Conservation (phyloP, 208 protist genomes). For the Crithidia thermophila region DNA sequence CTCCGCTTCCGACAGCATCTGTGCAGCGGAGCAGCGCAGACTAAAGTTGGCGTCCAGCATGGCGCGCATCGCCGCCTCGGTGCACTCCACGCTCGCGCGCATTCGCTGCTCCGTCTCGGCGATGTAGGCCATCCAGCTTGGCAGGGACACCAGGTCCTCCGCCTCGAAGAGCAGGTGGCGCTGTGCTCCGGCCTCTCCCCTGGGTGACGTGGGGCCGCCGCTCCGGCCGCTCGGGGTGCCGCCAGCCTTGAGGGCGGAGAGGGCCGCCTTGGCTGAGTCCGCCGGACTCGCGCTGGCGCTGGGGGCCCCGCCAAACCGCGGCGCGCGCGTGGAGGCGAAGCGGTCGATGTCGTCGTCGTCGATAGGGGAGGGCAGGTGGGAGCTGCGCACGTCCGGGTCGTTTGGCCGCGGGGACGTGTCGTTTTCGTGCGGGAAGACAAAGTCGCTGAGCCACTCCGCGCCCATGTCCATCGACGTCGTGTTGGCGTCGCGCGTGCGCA, state of each 20-base stretch:
- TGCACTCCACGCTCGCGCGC: constrained; percentile 14
- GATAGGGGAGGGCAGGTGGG: constrained; percentile 1
- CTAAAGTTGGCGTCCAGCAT: constrained; percentile 11
- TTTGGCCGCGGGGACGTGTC: background rate
- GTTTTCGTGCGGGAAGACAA: constrained; percentile 1
- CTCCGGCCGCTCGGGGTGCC: background rate
- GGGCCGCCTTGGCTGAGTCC: background rate
- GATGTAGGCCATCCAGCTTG: background rate
- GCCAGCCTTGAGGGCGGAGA: background rate
- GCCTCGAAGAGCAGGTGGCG: background rate
- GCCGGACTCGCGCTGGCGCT: background rate
- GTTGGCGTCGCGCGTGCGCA: constrained; percentile 17
- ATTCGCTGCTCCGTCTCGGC: constrained; percentile 8
- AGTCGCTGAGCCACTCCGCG: constrained; percentile 7
- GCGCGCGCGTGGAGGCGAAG: constrained; percentile 15
- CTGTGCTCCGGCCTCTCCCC: background rate
- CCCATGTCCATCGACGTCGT: constrained; percentile 5
- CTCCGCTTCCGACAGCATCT: background rate
- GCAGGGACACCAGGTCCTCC: background rate
- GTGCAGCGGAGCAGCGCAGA: background rate
- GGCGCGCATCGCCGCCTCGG: constrained; percentile 18
- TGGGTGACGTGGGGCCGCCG: background rate
- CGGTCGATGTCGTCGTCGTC: constrained; percentile 8
- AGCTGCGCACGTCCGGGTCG: background rate
- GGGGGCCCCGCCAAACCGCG: background rate